A percentile compares a stretch with the other conserved stretches of the same genome.
Conservation (phyloP, 345 rosid species). For the Sisymbrium altissimum region DNA sequence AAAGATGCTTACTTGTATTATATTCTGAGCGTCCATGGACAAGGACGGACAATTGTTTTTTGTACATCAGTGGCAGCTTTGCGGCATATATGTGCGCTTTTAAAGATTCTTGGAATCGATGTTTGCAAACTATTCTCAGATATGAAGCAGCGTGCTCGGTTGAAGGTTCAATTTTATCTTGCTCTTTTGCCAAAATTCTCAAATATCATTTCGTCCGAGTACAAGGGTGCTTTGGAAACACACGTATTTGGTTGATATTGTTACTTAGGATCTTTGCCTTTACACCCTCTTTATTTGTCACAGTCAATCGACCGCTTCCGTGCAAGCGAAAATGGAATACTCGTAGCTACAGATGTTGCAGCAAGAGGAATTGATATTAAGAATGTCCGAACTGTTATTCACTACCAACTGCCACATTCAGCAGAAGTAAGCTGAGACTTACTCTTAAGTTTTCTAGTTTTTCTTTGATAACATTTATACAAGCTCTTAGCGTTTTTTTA, state of each 20-base stretch:
- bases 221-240: slow-evolving; percentile 4
- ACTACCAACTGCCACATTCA: slow-evolving; percentile 98
- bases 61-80: slow-evolving; percentile 94
- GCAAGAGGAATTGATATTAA: slow-evolving; percentile 98
- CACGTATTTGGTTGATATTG: not conserved
- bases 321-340: slow-evolving; percentile 70
- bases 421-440: slow-evolving; percentile 60
- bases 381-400: slow-evolving; percentile 88
- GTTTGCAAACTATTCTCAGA: slow-evolving; percentile 78
- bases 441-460: slow-evolving; percentile 12
- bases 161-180: slow-evolving; percentile 51
- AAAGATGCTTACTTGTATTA: slow-evolving; percentile 87
- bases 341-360: slow-evolving; percentile 94
- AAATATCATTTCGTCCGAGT: not conserved
- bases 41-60: slow-evolving; percentile 90
- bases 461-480: not conserved
- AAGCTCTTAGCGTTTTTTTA: not conserved
- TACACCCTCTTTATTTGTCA: slow-evolving; percentile 18
- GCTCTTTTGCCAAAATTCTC: slow-evolving; percentile 9
- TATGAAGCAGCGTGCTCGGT: slow-evolving; percentile 97
- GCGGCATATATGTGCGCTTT: slow-evolving; percentile 73
- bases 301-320: slow-evolving; percentile 93
- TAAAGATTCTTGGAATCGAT: slow-evolving; percentile 71
- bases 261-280: slow-evolving; percentile 16
- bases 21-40: slow-evolving; percentile 85